Conservation (phyloP, 2,329 filamentous ascomycete species). For the Bimuria novae-zelandiae region DNA sequence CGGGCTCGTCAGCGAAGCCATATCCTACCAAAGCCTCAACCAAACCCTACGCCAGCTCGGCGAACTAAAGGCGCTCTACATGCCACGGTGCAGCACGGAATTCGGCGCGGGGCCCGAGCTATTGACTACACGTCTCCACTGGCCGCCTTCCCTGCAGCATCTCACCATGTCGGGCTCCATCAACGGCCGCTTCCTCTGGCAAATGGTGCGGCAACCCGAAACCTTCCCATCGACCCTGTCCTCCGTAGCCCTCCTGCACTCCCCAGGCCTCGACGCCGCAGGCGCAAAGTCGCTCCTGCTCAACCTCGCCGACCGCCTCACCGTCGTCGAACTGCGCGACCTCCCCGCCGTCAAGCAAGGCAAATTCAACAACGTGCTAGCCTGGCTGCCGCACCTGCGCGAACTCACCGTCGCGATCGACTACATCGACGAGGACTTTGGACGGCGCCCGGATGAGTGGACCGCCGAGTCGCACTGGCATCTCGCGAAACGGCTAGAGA, state of each 20-base stretch:
- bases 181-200: slow-evolving; percentile 48
- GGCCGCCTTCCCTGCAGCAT: slow-evolving; percentile 51
- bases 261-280: slow-evolving; percentile 44
- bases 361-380: slow-evolving; percentile 48
- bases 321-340: slow-evolving; percentile 46
- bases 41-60: slow-evolving; percentile 55
- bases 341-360: slow-evolving; percentile 47
- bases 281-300: slow-evolving; percentile 46
- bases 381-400: slow-evolving; percentile 46
- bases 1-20: slow-evolving; percentile 56
- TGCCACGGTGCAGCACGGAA: slow-evolving; percentile 48
- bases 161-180: slow-evolving; percentile 52
- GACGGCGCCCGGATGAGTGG: slow-evolving; percentile 25
- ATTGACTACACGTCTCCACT: slow-evolving; percentile 36
- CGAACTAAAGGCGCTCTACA: slow-evolving; percentile 51
- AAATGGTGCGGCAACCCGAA: slow-evolving; percentile 38
- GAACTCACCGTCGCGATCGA: slow-evolving; percentile 52
- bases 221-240: slow-evolving; percentile 37
- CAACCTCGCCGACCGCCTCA: slow-evolving; percentile 39
- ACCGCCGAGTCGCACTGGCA: slow-evolving; percentile 15
- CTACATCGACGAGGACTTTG: slow-evolving; percentile 52
- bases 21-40: slow-evolving; percentile 56
- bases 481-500: slow-evolving; percentile 40
- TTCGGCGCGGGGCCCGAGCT: slow-evolving; percentile 28
- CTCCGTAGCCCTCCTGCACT: slow-evolving; percentile 47